Percentiles rank a stretch among this genome's conserved stretches.
Conservation (phyloP, 495 filamentous ascomycete species). For the Saxophila tyrrhenica region DNA sequence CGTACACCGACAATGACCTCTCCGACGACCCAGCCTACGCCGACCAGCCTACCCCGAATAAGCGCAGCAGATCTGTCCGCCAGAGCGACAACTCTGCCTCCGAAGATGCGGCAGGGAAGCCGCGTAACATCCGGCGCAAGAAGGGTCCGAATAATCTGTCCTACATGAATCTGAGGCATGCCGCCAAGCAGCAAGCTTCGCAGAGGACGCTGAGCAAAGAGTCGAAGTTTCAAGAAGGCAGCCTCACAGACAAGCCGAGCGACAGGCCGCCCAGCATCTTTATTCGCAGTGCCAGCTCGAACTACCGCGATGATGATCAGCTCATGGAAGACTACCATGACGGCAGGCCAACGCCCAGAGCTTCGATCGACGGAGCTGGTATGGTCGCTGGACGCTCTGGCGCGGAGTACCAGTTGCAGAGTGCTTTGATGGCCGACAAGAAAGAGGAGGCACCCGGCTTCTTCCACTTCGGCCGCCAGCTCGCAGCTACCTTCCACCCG, state of each 20-base stretch:
- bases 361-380: background rate
- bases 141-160: constrained; percentile 17
- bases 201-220: background rate
- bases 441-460: constrained; percentile 3
- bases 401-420: background rate
- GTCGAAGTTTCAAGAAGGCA: constrained; percentile 23
- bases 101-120: constrained; percentile 4
- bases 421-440: background rate
- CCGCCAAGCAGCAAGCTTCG: constrained; percentile 8
- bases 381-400: background rate
- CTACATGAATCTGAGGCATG: constrained; percentile 16
- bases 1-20: background rate
- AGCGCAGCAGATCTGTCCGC: constrained; percentile 7
- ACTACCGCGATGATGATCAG: constrained; percentile 17
- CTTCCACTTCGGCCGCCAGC: constrained; percentile 20
- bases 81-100: constrained; percentile 7
- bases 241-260: constrained; percentile 24
- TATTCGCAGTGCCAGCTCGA: constrained; percentile 15
- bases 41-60: constrained; percentile 11
- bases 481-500: constrained; percentile 20
- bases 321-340: constrained; percentile 25
- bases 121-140: constrained; percentile 15
- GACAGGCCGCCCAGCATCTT: constrained; percentile 23
- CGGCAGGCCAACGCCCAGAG: background rate
- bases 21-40: background rate